A percentile compares a stretch with the other conserved stretches of the same genome.
Evolutionary conservation across 345 rosid species (phyloP).

Genomic region (Zanthoxylum bungeanum): DNA sequence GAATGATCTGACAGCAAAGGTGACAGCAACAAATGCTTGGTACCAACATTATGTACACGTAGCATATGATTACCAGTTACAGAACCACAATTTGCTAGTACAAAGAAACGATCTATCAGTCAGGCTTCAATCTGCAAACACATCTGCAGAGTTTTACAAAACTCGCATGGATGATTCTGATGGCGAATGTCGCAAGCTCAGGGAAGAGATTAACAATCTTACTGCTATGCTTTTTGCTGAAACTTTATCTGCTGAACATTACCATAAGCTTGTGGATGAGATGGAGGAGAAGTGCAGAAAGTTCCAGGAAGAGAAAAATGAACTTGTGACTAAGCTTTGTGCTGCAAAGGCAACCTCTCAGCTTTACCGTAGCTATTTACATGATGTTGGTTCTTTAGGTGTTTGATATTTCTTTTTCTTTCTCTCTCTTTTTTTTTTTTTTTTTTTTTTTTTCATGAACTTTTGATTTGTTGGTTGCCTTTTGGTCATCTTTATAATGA

Average conservation of each 20-base stretch:
- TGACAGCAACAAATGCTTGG: background rate
- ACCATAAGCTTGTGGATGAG: background rate
- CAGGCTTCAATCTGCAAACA: background rate
- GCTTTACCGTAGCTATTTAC: slow-evolving; percentile 5
- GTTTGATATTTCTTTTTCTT: background rate
- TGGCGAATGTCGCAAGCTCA: background rate
- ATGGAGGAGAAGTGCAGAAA: background rate
- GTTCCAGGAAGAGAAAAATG: background rate
- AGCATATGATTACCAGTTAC: background rate
- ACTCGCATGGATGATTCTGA: background rate
- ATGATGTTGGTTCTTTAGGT: background rate
- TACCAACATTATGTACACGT: background rate
- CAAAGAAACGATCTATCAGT: background rate
- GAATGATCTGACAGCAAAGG: background rate
- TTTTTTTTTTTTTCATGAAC: too few relatives aligned
- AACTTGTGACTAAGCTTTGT: background rate
- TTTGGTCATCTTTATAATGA: background rate
- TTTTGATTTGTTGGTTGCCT: background rate
- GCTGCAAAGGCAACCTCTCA: background rate
- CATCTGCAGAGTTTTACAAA: background rate
- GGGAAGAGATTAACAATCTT: background rate
- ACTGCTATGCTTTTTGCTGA: background rate
- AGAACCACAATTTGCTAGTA: background rate
- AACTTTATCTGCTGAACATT: background rate
- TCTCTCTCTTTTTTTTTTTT: too few relatives aligned